These are phyloP conservation scores for Cicer pinnatifidum DNA, from an alignment of 306 rosid genomes.

Conservation along the genomic window DNA sequence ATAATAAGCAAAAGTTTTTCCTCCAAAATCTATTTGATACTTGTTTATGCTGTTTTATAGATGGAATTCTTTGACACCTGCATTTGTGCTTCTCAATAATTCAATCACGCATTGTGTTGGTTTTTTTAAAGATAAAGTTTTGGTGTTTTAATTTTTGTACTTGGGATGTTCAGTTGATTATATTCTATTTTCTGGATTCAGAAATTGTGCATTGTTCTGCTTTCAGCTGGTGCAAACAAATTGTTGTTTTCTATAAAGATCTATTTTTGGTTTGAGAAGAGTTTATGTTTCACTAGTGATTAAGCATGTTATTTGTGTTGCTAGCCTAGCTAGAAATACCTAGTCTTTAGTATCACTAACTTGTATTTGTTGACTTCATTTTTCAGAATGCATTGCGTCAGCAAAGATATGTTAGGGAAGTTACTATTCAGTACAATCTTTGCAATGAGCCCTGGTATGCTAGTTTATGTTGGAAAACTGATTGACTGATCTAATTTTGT, in stretches of 20 bases:
- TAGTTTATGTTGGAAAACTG: slow-evolving; percentile 25
- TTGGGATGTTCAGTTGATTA: slow-evolving; percentile 12
- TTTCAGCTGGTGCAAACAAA: slow-evolving; percentile 12
- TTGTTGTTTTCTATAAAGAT: background rate
- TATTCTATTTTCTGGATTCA: slow-evolving; percentile 16
- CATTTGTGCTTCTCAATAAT: slow-evolving; percentile 25
- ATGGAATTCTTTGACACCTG: slow-evolving; percentile 16
- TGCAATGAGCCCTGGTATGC: slow-evolving; percentile 98
- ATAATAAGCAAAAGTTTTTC: slow-evolving; percentile 24
- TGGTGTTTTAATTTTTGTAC: slow-evolving; percentile 4
- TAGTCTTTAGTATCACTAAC: background rate
- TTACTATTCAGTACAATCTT: slow-evolving; percentile 97
- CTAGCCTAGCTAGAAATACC: slow-evolving; percentile 26
- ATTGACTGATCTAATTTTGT: slow-evolving; percentile 22
- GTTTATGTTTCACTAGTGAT: background rate
- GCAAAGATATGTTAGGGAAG: slow-evolving; percentile 92
- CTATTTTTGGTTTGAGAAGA: slow-evolving; percentile 9
- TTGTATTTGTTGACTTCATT: slow-evolving; percentile 43
- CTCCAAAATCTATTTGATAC: slow-evolving; percentile 19
- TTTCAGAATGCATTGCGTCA: slow-evolving; percentile 93
- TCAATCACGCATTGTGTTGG: slow-evolving; percentile 8
- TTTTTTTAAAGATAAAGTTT: background rate
- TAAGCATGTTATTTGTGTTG: slow-evolving; percentile 26
- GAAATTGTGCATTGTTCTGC: slow-evolving; percentile 5
- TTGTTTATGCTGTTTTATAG: slow-evolving; percentile 32